phyloP scores from a whole-genome alignment of 192 early-diverging fungal genomes.

The Mortierella claussenii region DNA sequence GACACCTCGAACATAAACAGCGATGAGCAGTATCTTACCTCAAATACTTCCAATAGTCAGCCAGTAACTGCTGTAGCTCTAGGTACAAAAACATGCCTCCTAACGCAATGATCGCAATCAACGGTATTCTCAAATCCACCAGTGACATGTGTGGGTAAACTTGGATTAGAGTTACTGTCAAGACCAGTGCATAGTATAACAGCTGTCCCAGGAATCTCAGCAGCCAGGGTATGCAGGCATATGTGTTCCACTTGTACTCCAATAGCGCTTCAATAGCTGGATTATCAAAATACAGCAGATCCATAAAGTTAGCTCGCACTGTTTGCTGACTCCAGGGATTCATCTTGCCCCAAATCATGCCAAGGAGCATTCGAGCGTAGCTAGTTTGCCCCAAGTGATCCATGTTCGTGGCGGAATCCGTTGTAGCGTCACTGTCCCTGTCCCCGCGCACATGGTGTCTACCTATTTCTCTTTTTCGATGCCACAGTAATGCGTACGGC shows the following conservation, averaged over 20 bases:
- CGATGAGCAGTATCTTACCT: neutral
- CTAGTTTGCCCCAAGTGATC: neutral
- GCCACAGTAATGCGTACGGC: constrained; percentile 18
- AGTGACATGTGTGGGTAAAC: constrained; percentile 1
- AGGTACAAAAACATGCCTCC: constrained; percentile 6
- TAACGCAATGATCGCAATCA: constrained; percentile 12
- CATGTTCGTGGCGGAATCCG: neutral
- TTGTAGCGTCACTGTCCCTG: neutral
- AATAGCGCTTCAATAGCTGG: constrained; percentile 20
- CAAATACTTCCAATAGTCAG: constrained; percentile 6
- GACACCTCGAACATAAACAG: neutral
- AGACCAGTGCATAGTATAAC: constrained; percentile 9
- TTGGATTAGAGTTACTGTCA: constrained; percentile 8
- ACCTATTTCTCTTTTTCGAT: neutral
- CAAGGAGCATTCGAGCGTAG: neutral
- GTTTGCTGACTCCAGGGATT: neutral
- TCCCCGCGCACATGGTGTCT: neutral
- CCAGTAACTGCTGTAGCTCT: constrained; percentile 10
- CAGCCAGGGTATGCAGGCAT: constrained; percentile 4
- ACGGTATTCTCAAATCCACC: neutral
- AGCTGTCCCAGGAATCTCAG: constrained; percentile 9
- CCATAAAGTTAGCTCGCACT: neutral
- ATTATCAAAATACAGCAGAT: constrained; percentile 24
- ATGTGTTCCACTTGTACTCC: constrained; percentile 34
- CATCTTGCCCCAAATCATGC: neutral